Base-by-base conservation (phyloP, 2,329 filamentous ascomycete species). In the Daldinia sp. region DNA sequence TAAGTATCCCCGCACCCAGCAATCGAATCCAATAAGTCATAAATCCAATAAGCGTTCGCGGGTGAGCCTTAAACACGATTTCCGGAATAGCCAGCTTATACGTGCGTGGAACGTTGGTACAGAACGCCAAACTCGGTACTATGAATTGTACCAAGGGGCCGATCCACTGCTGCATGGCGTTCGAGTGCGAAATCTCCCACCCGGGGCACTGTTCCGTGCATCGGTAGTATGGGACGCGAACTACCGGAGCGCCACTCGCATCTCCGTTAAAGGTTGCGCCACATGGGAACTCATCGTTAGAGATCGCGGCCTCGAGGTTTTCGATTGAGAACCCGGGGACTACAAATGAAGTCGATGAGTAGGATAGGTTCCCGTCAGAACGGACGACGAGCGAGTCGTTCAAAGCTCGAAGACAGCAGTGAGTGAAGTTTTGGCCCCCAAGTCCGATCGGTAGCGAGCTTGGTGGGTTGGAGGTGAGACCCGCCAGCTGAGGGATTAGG, bases 11-110 rank as follows among this genome's bases (percentile, higher is more conserved):
- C 0, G 71, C 73, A 11, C 68, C 70, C 0, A 71, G 50, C 17
- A 75, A 67, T 2, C 72, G 66, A 11, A 72, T 32, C 69, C 68
- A 72, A 49, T 74, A 75, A 19, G 68, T 70, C 27, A 63, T 49
- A 3, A 75, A 53, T 39, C 75, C 72, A n/a, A 73, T 65, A 6
- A 75, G 43, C 5, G 72, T 90, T 53, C 85, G 83, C 0, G 88
- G 83, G 69, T 89, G 87, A 0, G 84, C 82, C 75, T 90, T 89
- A 54, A 92, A 79, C 2, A 83, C 81, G 63, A 79, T 75, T 51
- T 80, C 67, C 1, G 72, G 70, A 21, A 77, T 72, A 3, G 66
- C 68, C 13, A 77, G 61, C 49, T 75, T 73, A 7, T 70, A 66
- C 19, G 72, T 70, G 11, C 76, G 68, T 15, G 76, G 77, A 8